phyloP scores from a whole-genome alignment of 495 filamentous ascomycete species.

The Sordaria brevicollis region DNA sequence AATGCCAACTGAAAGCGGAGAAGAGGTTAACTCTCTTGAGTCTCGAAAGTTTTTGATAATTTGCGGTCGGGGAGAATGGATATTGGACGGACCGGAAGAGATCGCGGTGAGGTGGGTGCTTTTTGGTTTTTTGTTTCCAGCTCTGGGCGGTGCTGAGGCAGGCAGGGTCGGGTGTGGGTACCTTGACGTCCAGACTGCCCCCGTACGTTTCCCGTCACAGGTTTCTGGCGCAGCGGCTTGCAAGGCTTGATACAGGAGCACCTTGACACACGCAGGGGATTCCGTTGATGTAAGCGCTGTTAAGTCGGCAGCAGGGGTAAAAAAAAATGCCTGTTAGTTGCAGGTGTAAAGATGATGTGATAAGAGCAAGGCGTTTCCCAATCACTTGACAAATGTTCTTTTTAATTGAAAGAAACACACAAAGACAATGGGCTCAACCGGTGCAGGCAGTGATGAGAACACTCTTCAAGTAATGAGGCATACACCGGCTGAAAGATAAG shows the following conservation, averaged over 20 bases:
- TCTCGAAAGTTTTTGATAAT: neutral
- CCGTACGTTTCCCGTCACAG: neutral
- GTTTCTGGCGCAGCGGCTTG: neutral
- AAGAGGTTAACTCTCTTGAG: neutral
- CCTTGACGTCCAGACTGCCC: no score
- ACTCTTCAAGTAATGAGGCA: neutral
- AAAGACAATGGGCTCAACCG: neutral
- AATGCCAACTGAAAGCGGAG: neutral
- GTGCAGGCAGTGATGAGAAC: neutral
- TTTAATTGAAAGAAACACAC: neutral
- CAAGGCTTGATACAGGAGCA: neutral
- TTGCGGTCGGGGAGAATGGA: neutral
- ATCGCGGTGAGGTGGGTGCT: neutral
- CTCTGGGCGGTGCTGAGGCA: neutral
- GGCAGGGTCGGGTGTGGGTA: neutral
- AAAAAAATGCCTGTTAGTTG: neutral
- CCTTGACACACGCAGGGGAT: neutral
- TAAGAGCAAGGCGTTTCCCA: neutral
- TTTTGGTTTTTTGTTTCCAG: neutral
- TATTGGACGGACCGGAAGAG: neutral
- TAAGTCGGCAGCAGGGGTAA: no score
- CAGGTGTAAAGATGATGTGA: neutral
- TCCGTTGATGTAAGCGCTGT: no score
- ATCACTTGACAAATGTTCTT: neutral
- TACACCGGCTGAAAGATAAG: neutral